Evolutionary conservation across 1,139 yeast species (phyloP).

Genomic region (Diutina mesorugosa): DNA sequence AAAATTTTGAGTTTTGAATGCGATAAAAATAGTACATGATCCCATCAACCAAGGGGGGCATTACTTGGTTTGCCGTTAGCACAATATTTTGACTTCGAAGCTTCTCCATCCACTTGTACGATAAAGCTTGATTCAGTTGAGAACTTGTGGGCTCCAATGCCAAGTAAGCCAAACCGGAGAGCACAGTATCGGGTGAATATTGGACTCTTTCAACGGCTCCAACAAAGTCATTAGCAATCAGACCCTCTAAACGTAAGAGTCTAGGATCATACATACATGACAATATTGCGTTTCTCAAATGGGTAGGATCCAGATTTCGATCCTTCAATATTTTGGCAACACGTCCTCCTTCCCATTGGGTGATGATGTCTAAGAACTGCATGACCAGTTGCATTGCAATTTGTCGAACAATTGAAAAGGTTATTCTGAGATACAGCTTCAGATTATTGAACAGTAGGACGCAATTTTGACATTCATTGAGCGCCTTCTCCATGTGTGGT

Average conservation of each 20-base stretch:
- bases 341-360: slow-evolving; percentile 35
- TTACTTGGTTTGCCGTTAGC: slow-evolving; percentile 5
- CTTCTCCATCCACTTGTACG: slow-evolving; percentile 5
- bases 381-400: slow-evolving; percentile 36
- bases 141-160: slow-evolving; percentile 41
- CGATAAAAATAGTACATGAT: slow-evolving; percentile 34
- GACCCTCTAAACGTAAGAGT: slow-evolving; percentile 20
- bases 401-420: slow-evolving; percentile 36
- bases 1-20: slow-evolving; percentile 39
- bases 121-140: slow-evolving; percentile 16
- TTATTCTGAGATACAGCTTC: slow-evolving; percentile 35
- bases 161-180: slow-evolving; percentile 39
- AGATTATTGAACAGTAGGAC: slow-evolving; percentile 37
- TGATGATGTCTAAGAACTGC: slow-evolving; percentile 35
- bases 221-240: slow-evolving; percentile 16
- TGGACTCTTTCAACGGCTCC: slow-evolving; percentile 3
- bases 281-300: neutral
- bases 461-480: slow-evolving; percentile 40
- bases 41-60: slow-evolving; percentile 36
- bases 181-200: slow-evolving; percentile 1
- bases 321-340: slow-evolving; percentile 6
- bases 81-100: neutral
- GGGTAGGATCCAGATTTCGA: slow-evolving; percentile 7
- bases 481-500: slow-evolving; percentile 21
- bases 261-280: neutral